Evolutionary conservation across 1,284 basidiomycete genomes (phyloP), one percentile per base, ranked within the genome.

Genomic region (Xanthoconium separans): DNA sequence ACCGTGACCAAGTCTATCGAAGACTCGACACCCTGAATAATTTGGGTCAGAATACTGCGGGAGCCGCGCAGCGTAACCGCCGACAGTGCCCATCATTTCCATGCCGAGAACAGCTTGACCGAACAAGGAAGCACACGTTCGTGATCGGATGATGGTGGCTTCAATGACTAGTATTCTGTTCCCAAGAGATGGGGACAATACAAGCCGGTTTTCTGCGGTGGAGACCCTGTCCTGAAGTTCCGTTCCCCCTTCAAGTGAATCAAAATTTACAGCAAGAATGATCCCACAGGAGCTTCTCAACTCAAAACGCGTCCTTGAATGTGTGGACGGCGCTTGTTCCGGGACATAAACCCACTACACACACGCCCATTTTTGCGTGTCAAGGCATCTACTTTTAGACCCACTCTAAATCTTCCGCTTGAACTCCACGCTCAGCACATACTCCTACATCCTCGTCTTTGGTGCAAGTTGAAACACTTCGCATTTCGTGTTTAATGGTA

Each of bases 381-480:
- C 24, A 24, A 24, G 24, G 24, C 24, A 24, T 24, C 24, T 6
- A 24, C 6, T 24, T 24, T 24, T 24, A 24, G 6, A 3, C 24
- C 24, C 6, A 3, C 24, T 24, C 24, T 24, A 24, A 24, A 3
- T 24, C 24, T 24, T 24, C 24, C 24, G 24, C 24, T 24, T 6
- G 24, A 24, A 24, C 24, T 24, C 24, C 24, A 24, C 24, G 24
- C 24, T 6, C 24, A 24, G 3, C 24, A 3, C 3, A 24, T 24
- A 24, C 24, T 6, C 24, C 24, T 24, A 24, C 24, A 3, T 3
- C 33, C 33, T 34, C 7, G 33, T 13, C 6, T 34, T 8, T 36
- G 16, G 16, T 36, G 34, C 6, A 16, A 18, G 11, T 37, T 57
- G 54, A 57, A 60, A 57, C 54, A 8, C 15, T 40, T 24, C 16